These are phyloP conservation scores for Fraxinus floribunda DNA, from an alignment of 305 asterid species.

Conservation along the genomic window DNA sequence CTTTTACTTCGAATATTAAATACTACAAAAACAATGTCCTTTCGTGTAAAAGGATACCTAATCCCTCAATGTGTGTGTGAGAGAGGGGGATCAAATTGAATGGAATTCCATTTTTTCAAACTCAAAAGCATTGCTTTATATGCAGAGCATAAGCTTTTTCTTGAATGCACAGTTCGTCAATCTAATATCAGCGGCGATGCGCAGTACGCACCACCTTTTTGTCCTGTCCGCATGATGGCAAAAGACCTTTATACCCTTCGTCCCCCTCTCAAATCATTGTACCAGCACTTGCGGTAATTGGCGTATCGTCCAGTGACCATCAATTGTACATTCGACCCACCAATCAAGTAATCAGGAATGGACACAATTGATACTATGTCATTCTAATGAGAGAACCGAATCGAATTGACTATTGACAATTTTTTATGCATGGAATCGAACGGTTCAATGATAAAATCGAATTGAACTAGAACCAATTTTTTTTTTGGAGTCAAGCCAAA, in stretches of 20 bases:
- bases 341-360: background rate
- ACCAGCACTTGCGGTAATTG: background rate
- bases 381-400: background rate
- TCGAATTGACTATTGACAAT: background rate
- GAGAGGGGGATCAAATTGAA: slow-evolving; percentile 15
- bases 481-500: too few species aligned
- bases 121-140: slow-evolving; percentile 29
- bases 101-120: slow-evolving; percentile 16
- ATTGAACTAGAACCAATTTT: background rate
- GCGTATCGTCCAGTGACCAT: background rate
- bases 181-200: slow-evolving; percentile 27
- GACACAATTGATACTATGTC: background rate
- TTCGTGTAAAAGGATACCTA: slow-evolving; percentile 1
- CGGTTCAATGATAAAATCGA: background rate
- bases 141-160: slow-evolving; percentile 26
- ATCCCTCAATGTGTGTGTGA: background rate
- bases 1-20: background rate
- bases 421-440: background rate
- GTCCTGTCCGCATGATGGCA: slow-evolving; percentile 30
- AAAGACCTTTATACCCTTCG: slow-evolving; percentile 36
- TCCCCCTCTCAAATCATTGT: background rate
- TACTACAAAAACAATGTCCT: background rate
- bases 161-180: slow-evolving; percentile 27
- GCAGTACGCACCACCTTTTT: slow-evolving; percentile 28
- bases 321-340: background rate